These are phyloP conservation scores for Stylosanthes scabra DNA, from an alignment of 331 rosid species.

Conservation along the genomic window DNA sequence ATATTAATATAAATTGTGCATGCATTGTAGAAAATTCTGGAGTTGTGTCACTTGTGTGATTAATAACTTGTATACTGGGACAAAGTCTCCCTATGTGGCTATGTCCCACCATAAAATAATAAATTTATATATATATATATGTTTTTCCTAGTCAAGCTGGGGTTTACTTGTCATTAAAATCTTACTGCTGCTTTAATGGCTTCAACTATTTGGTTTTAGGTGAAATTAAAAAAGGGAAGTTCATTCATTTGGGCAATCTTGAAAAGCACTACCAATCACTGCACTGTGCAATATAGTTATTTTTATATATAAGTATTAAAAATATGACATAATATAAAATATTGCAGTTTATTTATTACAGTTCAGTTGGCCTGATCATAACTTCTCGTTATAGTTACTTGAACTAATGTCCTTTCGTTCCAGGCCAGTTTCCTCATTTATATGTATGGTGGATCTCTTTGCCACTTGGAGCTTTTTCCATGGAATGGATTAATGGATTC, in stretches of 20 bases:
- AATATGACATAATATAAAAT: background rate
- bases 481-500: background rate
- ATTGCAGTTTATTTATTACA: background rate
- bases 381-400: background rate
- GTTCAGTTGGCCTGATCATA: constrained; percentile 21
- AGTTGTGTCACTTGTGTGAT: background rate
- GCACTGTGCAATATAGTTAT: background rate
- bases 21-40: background rate
- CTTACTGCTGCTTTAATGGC: background rate
- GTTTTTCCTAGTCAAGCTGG: background rate
- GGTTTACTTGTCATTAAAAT: background rate
- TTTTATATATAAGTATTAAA: background rate
- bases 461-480: constrained; percentile 10
- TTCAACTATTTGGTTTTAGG: background rate
- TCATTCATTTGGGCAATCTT: background rate
- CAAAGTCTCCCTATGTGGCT: background rate
- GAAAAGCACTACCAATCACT: background rate
- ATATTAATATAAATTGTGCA: background rate
- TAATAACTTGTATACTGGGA: constrained; percentile 8
- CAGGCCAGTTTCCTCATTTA: background rate
- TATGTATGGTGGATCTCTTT: background rate
- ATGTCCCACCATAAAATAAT: background rate
- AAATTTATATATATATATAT: too few species aligned
- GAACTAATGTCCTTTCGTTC: background rate
- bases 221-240: background rate